A percentile compares a stretch with the other conserved stretches of the same genome.
These are phyloP conservation scores for Clarireedia homoeocarpa DNA, from an alignment of 2,329 filamentous ascomycete genomes.

Conservation along the genomic window DNA sequence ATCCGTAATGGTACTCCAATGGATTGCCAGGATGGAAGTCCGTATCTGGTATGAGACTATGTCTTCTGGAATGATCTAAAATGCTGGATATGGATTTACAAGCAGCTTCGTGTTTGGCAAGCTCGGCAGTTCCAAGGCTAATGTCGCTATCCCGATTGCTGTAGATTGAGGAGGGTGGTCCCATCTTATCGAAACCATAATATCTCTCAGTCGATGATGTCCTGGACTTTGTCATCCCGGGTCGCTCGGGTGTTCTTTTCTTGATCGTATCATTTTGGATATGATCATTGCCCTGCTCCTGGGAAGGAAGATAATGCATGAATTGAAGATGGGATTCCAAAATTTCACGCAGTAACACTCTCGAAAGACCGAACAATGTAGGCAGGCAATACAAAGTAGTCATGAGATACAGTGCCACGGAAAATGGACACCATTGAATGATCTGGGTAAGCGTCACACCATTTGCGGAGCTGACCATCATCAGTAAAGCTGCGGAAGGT, in stretches of 20 bases:
- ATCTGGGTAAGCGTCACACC: constrained; percentile 2
- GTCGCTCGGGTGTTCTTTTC: background rate
- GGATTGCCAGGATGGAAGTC: no score
- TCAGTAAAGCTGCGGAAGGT: background rate
- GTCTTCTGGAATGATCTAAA: no score
- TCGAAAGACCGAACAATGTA: background rate
- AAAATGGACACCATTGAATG: constrained; percentile 13
- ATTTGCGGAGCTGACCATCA: constrained; percentile 3
- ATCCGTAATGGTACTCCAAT: no score
- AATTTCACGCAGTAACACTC: background rate
- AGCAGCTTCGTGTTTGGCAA: background rate
- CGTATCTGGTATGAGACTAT: no score
- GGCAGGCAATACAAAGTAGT: constrained; percentile 13
- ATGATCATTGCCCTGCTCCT: no score
- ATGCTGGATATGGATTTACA: no score
- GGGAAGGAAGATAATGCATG: background rate
- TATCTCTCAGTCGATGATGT: background rate
- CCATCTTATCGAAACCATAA: background rate
- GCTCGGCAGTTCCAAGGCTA: background rate
- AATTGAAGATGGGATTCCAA: background rate
- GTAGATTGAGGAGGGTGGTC: background rate
- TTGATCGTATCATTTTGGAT: no score
- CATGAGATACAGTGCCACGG: constrained; percentile 10
- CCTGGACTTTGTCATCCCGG: background rate
- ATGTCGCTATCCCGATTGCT: background rate